These are phyloP conservation scores for Mucor plumbeus DNA, from an alignment of 371 early-diverging fungal species.

Conservation along the genomic window DNA sequence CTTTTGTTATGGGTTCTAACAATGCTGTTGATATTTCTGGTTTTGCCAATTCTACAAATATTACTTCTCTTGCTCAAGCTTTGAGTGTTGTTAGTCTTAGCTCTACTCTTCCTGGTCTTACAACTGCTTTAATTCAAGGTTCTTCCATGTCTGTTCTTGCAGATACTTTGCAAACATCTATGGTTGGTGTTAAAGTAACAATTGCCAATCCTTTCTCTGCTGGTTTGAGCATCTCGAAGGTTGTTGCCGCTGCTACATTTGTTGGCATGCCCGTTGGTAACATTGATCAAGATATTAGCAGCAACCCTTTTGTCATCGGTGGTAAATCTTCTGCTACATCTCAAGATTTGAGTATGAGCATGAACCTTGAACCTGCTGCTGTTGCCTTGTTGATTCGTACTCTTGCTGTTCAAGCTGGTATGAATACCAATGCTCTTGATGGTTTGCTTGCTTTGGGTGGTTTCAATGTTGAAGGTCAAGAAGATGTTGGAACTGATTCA, in stretches of 20 bases:
- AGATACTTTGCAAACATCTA: constrained; percentile 44
- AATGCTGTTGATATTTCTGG: constrained; percentile 56
- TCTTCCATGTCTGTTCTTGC: constrained; percentile 48
- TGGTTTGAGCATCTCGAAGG: constrained; percentile 51
- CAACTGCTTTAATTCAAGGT: constrained; percentile 48
- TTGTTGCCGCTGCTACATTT: constrained; percentile 54
- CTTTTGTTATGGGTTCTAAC: constrained; percentile 59
- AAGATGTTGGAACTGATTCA: constrained; percentile 42
- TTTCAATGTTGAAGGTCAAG: constrained; percentile 43
- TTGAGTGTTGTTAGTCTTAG: constrained; percentile 48
- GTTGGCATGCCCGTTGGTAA: constrained; percentile 55
- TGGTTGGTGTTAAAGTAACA: constrained; percentile 55
- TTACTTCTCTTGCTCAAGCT: constrained; percentile 52
- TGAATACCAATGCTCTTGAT: constrained; percentile 54
- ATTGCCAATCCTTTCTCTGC: constrained; percentile 64
- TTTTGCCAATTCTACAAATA: constrained; percentile 47
- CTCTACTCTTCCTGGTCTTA: constrained; percentile 58
- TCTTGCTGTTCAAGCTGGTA: constrained; percentile 49
- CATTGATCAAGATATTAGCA: constrained; percentile 51
- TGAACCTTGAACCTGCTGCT: constrained; percentile 53
- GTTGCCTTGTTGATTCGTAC: constrained; percentile 51
- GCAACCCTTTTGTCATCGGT: constrained; percentile 40
- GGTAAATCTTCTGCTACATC: constrained; percentile 43
- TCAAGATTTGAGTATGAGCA: constrained; percentile 38
- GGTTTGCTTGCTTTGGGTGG: constrained; percentile 53